Conservation (phyloP, 306 rosid species). For the Canavalia gladiata region DNA sequence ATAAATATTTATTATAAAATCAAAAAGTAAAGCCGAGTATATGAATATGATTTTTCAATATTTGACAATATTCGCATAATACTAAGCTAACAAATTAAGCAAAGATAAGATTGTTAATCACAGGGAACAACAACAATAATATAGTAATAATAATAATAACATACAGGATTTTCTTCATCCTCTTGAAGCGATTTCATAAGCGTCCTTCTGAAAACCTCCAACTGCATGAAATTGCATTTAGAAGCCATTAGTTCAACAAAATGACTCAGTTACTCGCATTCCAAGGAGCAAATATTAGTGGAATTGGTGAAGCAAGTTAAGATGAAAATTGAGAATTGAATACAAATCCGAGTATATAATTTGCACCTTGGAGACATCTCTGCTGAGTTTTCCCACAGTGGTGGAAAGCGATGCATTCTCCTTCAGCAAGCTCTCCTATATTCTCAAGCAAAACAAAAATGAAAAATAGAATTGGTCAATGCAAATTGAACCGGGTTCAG, state of each 20-base stretch:
- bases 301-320: not conserved
- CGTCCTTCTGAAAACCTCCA: constrained; percentile 90
- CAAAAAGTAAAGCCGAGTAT: too few species aligned
- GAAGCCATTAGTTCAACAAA: not conserved
- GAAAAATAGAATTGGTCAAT: not conserved
- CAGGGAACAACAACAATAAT: not conserved
- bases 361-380: constrained; percentile 92
- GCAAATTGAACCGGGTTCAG: not conserved
- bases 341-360: not conserved
- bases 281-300: not conserved
- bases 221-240: constrained; percentile 57
- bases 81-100: not conserved
- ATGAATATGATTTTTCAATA: too few species aligned
- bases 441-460: constrained; percentile 8
- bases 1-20: too few species aligned
- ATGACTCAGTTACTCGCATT: not conserved
- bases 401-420: constrained; percentile 74
- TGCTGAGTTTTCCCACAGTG: constrained; percentile 77
- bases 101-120: too few species aligned
- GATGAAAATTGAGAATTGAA: not conserved
- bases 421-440: constrained; percentile 70
- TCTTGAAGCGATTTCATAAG: constrained; percentile 92
- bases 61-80: too few species aligned
- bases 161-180: constrained; percentile 76
- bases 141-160: not conserved